These are phyloP conservation scores for Candida stauntonica DNA, from an alignment of 805 yeast genomes.

Conservation along the genomic window DNA sequence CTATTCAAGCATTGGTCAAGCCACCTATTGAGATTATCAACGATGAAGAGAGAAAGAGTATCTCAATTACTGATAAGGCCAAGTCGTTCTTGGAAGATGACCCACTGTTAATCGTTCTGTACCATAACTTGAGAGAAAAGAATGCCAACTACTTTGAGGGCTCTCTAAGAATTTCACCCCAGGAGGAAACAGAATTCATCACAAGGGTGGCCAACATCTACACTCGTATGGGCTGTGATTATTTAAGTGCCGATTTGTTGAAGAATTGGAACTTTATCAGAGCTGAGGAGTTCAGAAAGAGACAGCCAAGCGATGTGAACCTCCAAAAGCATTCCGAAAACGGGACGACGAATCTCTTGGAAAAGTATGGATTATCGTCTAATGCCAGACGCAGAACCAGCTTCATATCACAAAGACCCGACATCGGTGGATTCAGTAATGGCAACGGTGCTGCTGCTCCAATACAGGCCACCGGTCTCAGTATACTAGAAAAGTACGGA, in stretches of 20 bases:
- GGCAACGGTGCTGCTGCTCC: slow-evolving; percentile 1
- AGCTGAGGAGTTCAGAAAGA: slow-evolving; percentile 15
- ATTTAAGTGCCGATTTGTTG: slow-evolving; percentile 58
- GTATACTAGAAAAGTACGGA: slow-evolving; percentile 28
- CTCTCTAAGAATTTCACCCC: slow-evolving; percentile 37
- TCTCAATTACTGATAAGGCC: slow-evolving; percentile 26
- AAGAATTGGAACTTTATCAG: slow-evolving; percentile 62
- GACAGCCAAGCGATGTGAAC: slow-evolving; percentile 12
- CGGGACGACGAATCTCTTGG: slow-evolving; percentile 15
- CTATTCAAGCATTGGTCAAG: slow-evolving; percentile 64
- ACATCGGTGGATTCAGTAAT: too few relatives aligned
- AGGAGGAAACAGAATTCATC: slow-evolving; percentile 56
- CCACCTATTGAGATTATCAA: slow-evolving; percentile 41
- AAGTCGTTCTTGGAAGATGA: slow-evolving; percentile 62
- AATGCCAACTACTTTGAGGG: slow-evolving; percentile 47
- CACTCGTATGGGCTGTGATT: slow-evolving; percentile 88
- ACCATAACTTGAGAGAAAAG: slow-evolving; percentile 53
- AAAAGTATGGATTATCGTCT: slow-evolving; percentile 26
- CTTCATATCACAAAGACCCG: slow-evolving; percentile 8
- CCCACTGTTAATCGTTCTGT: slow-evolving; percentile 72
- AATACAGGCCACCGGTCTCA: slow-evolving; percentile 12
- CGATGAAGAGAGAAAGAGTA: slow-evolving; percentile 27
- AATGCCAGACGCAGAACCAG: slow-evolving; percentile 23
- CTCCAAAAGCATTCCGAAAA: slow-evolving; percentile 6
- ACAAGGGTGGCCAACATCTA: slow-evolving; percentile 62